These are phyloP conservation scores for Apium graveolens DNA, from an alignment of 129 eudicot genomes.

Conservation along the genomic window DNA sequence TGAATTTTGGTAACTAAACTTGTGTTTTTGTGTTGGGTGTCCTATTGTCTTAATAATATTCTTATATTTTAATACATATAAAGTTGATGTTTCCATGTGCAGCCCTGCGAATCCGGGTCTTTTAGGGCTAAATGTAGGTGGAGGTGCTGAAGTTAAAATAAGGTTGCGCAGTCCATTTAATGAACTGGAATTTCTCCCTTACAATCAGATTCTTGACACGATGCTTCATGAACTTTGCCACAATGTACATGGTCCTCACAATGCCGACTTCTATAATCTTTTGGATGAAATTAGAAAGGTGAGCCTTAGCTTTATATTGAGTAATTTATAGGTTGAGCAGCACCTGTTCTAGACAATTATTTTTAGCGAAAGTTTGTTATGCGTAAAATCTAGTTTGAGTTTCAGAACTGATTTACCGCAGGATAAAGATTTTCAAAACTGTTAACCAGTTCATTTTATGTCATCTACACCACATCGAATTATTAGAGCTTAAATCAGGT, in stretches of 20 bases:
- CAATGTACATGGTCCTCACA: constrained; percentile 79
- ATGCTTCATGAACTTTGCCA: constrained; percentile 98
- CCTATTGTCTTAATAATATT: background rate
- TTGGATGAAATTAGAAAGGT: constrained; percentile 82
- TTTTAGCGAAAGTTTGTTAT: background rate
- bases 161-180: constrained; percentile 68
- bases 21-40: background rate
- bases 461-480: background rate
- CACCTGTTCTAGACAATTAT: background rate
- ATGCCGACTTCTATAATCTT: constrained; percentile 74
- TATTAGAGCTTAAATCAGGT: background rate
- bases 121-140: constrained; percentile 69
- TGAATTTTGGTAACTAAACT: constrained; percentile 65
- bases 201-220: constrained; percentile 63
- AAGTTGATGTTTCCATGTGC: constrained; percentile 12
- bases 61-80: background rate
- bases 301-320: background rate
- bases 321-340: background rate
- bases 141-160: constrained; percentile 63
- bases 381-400: background rate
- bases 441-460: background rate
- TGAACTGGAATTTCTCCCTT: constrained; percentile 73
- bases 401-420: background rate
- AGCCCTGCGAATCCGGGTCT: constrained; percentile 82
- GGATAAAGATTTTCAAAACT: background rate